Percentiles rank a stretch among this genome's conserved stretches.
These are phyloP conservation scores for Sporisorium iseilematis-ciliati DNA, from an alignment of 1,284 basidiomycete species.

Conservation along the genomic window DNA sequence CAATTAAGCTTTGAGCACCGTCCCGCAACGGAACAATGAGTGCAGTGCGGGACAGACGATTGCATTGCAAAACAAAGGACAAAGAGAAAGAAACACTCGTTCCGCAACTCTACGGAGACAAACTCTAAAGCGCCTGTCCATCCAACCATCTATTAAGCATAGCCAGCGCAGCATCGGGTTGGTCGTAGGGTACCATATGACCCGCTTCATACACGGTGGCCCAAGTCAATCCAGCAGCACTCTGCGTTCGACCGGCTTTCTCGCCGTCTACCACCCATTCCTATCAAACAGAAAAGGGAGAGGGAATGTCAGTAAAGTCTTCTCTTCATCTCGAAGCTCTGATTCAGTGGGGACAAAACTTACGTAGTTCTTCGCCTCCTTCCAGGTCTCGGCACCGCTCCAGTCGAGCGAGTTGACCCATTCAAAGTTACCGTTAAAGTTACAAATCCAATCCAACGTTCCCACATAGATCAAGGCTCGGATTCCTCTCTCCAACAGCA, in stretches of 20 bases:
- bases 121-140: conserved; percentile 41
- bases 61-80: too few relatives aligned
- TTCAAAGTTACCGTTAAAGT: conserved; percentile 53
- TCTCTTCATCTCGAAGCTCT: not conserved
- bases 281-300: not conserved
- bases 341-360: not conserved
- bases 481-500: conserved; percentile 80
- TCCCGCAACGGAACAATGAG: not conserved
- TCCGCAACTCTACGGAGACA: not conserved
- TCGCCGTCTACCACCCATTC: conserved; percentile 52
- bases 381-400: conserved; percentile 28
- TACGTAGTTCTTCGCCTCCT: conserved; percentile 39
- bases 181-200: conserved; percentile 62
- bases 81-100: too few relatives aligned
- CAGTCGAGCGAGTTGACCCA: conserved; percentile 51
- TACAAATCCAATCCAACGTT: conserved; percentile 68
- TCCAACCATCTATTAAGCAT: conserved; percentile 67
- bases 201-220: conserved; percentile 59
- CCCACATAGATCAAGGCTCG: conserved; percentile 81
- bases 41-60: not conserved
- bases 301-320: not conserved
- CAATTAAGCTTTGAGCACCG: not conserved
- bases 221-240: conserved; percentile 46
- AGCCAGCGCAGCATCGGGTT: conserved; percentile 52
- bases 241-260: conserved; percentile 44